These are phyloP conservation scores for Multifurca ochricompacta DNA, from an alignment of 768 basidiomycete species.

Conservation along the genomic window DNA sequence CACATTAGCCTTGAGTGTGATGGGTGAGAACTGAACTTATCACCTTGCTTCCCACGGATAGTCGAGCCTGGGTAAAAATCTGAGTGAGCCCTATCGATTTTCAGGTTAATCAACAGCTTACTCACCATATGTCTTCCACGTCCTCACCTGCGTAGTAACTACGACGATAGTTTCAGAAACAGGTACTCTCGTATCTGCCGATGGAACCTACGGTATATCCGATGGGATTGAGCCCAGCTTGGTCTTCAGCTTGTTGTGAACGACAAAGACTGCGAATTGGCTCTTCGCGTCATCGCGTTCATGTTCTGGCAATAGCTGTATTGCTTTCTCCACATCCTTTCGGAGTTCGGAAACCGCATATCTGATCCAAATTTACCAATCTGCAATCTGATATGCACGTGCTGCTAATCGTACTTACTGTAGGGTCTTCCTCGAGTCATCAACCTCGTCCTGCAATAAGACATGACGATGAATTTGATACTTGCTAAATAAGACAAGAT, in stretches of 20 bases:
- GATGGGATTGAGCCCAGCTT: conserved; percentile 72
- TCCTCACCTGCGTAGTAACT: conserved; percentile 80
- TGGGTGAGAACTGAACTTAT: conserved; percentile 26
- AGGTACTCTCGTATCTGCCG: neutral
- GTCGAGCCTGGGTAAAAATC: conserved; percentile 49
- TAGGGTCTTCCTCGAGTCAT: conserved; percentile 84
- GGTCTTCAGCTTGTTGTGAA: conserved; percentile 86
- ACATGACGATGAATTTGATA: conserved; percentile 16
- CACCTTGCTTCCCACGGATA: conserved; percentile 80
- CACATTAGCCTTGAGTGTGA: conserved; percentile 12
- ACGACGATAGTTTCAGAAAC: conserved; percentile 13
- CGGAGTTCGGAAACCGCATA: conserved; percentile 87
- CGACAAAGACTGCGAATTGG: conserved; percentile 87
- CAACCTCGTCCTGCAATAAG: conserved; percentile 65
- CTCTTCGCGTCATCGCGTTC: conserved; percentile 67
- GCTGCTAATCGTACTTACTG: conserved; percentile 42
- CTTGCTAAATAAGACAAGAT: neutral
- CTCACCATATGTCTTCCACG: conserved; percentile 64
- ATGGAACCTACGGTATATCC: conserved; percentile 47
- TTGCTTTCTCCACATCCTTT: conserved; percentile 76
- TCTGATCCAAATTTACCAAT: conserved; percentile 32
- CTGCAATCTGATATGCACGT: neutral
- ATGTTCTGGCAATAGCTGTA: conserved; percentile 55
- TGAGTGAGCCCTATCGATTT: conserved; percentile 1
- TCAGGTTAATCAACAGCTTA: conserved; percentile 15